Conservation (phyloP, 331 rosid species). For the Quercus tomentella region DNA sequence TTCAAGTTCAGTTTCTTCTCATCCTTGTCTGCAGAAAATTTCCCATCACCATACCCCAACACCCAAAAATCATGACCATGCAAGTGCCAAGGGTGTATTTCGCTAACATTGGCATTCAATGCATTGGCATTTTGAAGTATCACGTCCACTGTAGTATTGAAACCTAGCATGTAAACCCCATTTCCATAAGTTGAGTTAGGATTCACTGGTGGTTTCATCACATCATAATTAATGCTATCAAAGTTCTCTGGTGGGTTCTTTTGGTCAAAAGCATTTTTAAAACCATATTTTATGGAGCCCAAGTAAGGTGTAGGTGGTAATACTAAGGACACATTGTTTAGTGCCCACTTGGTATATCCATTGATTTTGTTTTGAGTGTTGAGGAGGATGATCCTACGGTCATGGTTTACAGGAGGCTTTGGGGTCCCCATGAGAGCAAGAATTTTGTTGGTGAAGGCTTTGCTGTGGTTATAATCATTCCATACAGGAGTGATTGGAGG, state of each 20-base stretch:
- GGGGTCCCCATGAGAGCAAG: slow-evolving; percentile 52
- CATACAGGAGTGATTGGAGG: slow-evolving; percentile 64
- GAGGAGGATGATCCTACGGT: slow-evolving; percentile 58
- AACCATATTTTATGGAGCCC: slow-evolving; percentile 51
- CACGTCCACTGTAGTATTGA: slow-evolving; percentile 42
- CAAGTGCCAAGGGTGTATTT: slow-evolving; percentile 86
- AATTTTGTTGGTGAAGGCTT: slow-evolving; percentile 45
- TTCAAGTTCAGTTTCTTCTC: slow-evolving; percentile 49
- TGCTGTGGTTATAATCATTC: slow-evolving; percentile 63
- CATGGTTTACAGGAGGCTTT: slow-evolving; percentile 39
- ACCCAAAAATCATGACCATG: slow-evolving; percentile 97
- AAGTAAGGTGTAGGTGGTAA: slow-evolving; percentile 68
- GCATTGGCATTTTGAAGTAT: slow-evolving; percentile 68
- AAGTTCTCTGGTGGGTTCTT: slow-evolving; percentile 41
- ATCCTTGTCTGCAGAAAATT: slow-evolving; percentile 24
- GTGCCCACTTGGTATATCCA: slow-evolving; percentile 68
- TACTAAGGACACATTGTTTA: slow-evolving; percentile 60
- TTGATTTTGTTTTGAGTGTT: slow-evolving; percentile 60
- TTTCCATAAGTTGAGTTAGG: slow-evolving; percentile 34
- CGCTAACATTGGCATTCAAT: slow-evolving; percentile 19
- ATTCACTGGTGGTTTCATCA: slow-evolving; percentile 36
- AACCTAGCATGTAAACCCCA: slow-evolving; percentile 49
- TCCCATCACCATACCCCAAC: slow-evolving; percentile 71
- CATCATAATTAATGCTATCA: slow-evolving; percentile 27
- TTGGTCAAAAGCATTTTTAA: slow-evolving; percentile 31